Evolutionary conservation across 1,284 basidiomycete genomes (phyloP), one percentile per base, ranked within the genome.

Genomic region (Malassezia furfur): DNA sequence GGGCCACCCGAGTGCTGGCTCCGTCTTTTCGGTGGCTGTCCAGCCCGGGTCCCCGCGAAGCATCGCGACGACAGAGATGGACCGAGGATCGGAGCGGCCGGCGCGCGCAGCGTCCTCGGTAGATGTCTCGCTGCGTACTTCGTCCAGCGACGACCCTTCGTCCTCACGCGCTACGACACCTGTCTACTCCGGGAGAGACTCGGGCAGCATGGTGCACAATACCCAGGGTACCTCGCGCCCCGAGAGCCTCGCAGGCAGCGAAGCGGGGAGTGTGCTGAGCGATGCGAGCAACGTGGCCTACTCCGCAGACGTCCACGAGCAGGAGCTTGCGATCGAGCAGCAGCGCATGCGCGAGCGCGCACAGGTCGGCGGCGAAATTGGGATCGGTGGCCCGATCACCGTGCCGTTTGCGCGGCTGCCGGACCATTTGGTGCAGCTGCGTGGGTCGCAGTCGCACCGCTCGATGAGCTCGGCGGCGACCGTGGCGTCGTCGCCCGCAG

Each of bases 11-110:
- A 64, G 67, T 39, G 66, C 67, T 10, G 69, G 67, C 3, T 73
- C 70, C 9, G 66, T 73, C 25, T 67, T 70, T 43, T 70, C 67
- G 3, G 66, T 73, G 5, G 70, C 69, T 5, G 70, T 72, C 1
- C 69, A 73, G 36, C 67, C 70, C 5, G 69, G 62, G 11, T 68
- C 70, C 14, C 70, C 70, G 5, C 66, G 68, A 52, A 58, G 64
- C 5, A 57, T 56, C 34, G 60, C 62, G 21, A 60, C 62, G 37
- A 61, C 61, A 35, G 47, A 49, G 10, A 57, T 56, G 7, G 65
- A 66, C 35, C 12, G 17, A 17, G 14, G 17, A 3, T 15, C 40
- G 22, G 40, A 43, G 14, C 17, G 4, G 41, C 57, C 21, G 62
- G 54, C 35, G 62, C 59, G 1, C 56, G 56, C 32, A 44, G 60